A percentile compares a stretch with the other conserved stretches of the same genome.
Evolutionary conservation across 768 basidiomycete species (phyloP).

Genomic region (Pleurotus salmoneostramineus): DNA sequence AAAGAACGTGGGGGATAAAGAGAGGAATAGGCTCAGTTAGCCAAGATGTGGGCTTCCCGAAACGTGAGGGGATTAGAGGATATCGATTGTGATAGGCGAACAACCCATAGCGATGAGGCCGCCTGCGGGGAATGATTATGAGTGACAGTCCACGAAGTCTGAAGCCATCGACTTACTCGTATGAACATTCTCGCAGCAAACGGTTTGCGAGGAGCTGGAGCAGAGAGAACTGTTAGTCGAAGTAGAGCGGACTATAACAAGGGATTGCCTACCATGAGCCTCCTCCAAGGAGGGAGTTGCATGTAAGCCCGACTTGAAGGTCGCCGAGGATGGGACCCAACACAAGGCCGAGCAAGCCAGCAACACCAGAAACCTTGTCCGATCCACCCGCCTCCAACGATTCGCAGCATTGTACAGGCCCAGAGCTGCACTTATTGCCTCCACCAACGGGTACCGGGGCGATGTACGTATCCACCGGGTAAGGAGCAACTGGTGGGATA

Average conservation of each 20-base stretch:
- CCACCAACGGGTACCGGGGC: background rate
- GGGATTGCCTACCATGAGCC: background rate
- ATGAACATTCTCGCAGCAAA: constrained; percentile 6
- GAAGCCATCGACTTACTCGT: no score
- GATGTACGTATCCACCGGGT: background rate
- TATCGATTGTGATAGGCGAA: constrained; percentile 1
- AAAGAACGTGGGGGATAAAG: background rate
- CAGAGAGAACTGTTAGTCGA: background rate
- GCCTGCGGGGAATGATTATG: background rate
- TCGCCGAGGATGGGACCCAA: background rate
- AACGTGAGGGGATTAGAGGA: background rate
- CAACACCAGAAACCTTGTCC: background rate
- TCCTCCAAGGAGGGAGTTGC: constrained; percentile 1
- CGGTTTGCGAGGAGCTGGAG: background rate
- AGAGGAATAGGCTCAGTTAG: background rate
- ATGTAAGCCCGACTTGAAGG: constrained; percentile 1
- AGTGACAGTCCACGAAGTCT: background rate
- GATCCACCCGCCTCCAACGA: background rate
- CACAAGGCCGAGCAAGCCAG: background rate
- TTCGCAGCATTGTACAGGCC: constrained; percentile 3
- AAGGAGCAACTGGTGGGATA: background rate
- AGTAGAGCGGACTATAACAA: background rate
- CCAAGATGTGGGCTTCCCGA: background rate
- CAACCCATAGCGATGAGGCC: constrained; percentile 5
- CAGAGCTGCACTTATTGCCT: background rate